Base-by-base conservation (phyloP, 176 grass and related monocot species). In the Aegilops sharonensis region DNA sequence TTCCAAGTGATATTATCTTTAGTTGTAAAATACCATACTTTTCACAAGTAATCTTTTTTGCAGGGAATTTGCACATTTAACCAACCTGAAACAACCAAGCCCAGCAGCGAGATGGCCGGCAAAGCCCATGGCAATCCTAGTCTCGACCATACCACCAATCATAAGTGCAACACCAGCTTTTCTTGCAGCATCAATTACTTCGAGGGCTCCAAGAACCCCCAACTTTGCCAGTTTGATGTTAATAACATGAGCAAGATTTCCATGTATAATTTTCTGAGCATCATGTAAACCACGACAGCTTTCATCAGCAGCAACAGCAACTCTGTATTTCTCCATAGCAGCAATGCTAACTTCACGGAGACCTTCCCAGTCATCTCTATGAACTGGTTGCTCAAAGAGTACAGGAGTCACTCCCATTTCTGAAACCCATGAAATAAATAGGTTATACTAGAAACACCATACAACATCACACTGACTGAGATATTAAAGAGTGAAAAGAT, bases 111-210 rank as follows among this genome's bases (percentile, higher is more conserved):
- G 90, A 88, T 99, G 97, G 21, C 92, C 94, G 62, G 97, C 90
- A 65, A 99, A 99, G 61, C 97, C 94, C 94, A 96, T 96, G 30
- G 92, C 94, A 0, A 99, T 84, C 69, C 94, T 94, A 59, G 97
- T 99, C 87, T 99, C 94, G 6, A 99, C 94, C 97, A 99, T 99
- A 62, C 97, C 94, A 21, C 97, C 97, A 61, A 99, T 96, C 97
- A 99, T 99, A 75, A 99, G 92, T 5, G 87, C 80, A 43, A 91
- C 21, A 11, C 87, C 78, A 4, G 88, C 87, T 56, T 91, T 92
- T 91, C 90, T 93, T 69, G 94, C 94, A 11, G 86, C 87, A 70
- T 90, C 89, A 85, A 96, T 96, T 68, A 99, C 81, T 52, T 99
- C 92, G 4, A 99, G 92, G 83, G 86, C 89, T 78, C 92, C 94